These are phyloP conservation scores for Multifurca ochricompacta DNA, from an alignment of 768 basidiomycete genomes.

Conservation along the genomic window DNA sequence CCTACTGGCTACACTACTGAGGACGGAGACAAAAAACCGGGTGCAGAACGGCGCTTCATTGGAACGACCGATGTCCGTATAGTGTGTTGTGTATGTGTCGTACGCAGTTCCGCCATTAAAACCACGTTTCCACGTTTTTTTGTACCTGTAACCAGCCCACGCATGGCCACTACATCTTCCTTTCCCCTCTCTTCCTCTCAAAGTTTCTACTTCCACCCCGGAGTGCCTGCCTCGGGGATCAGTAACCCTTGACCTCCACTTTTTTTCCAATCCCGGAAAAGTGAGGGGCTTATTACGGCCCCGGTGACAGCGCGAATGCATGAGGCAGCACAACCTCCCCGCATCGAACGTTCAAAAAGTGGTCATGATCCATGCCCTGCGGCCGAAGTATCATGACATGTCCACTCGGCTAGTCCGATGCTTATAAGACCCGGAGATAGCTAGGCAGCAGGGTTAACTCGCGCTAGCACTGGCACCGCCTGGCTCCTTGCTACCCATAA, in stretches of 20 bases:
- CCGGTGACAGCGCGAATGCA: not conserved
- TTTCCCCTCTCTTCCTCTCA: too few relatives aligned
- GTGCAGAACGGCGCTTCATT: too few relatives aligned
- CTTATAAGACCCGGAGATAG: not conserved
- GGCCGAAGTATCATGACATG: not conserved
- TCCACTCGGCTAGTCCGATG: not conserved
- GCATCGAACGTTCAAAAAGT: not conserved
- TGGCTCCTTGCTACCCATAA: not conserved
- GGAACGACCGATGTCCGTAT: too few relatives aligned
- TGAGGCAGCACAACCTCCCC: not conserved
- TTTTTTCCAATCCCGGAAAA: not conserved
- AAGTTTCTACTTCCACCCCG: too few relatives aligned
- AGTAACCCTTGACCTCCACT: not conserved
- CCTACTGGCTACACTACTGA: too few relatives aligned
- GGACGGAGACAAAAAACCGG: too few relatives aligned
- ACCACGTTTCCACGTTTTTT: too few relatives aligned
- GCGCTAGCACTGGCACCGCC: not conserved
- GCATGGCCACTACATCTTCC: too few relatives aligned
- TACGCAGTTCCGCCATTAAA: too few relatives aligned
- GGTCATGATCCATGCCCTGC: not conserved
- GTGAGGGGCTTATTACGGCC: not conserved
- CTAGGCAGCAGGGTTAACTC: not conserved
- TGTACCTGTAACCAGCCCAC: too few relatives aligned
- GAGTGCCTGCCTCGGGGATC: not conserved
- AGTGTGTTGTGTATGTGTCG: too few relatives aligned